Conservation (phyloP, 495 filamentous ascomycete genomes). For the Penicillium parvum region DNA sequence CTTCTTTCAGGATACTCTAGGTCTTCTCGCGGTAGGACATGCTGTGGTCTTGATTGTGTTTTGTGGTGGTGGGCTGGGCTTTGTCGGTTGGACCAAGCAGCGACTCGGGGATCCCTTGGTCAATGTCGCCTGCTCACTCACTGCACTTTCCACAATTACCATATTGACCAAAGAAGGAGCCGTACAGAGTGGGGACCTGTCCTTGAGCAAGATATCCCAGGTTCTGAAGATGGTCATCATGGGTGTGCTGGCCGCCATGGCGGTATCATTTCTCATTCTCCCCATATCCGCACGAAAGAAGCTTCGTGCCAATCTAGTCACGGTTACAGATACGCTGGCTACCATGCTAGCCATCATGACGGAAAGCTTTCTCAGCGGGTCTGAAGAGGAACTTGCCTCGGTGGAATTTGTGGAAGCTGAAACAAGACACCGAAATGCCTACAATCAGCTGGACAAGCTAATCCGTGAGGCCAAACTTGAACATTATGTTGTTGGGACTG, state of each 20-base stretch:
- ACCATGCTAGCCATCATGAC: slow-evolving; percentile 81
- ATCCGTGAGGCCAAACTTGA: slow-evolving; percentile 86
- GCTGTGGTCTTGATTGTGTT: slow-evolving; percentile 79
- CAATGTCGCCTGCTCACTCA: slow-evolving; percentile 83
- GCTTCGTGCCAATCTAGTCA: slow-evolving; percentile 70
- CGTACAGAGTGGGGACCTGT: slow-evolving; percentile 74
- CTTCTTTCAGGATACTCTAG: slow-evolving; percentile 61
- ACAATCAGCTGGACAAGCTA: slow-evolving; percentile 70
- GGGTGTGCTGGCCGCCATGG: slow-evolving; percentile 69
- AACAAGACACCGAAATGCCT: slow-evolving; percentile 63
- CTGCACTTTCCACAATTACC: slow-evolving; percentile 88
- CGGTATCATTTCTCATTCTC: slow-evolving; percentile 74
- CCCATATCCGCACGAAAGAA: slow-evolving; percentile 75
- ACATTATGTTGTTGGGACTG: slow-evolving; percentile 78
- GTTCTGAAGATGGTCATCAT: slow-evolving; percentile 88
- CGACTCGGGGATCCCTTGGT: slow-evolving; percentile 78
- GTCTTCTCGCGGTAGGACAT: slow-evolving; percentile 69
- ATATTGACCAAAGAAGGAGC: slow-evolving; percentile 89
- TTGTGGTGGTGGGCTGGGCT: slow-evolving; percentile 81
- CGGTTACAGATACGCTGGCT: slow-evolving; percentile 69
- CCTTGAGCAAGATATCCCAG: slow-evolving; percentile 76
- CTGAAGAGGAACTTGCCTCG: slow-evolving; percentile 68
- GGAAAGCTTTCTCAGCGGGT: slow-evolving; percentile 77
- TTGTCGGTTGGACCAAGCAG: slow-evolving; percentile 93
- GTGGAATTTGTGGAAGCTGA: slow-evolving; percentile 60